Evolutionary conservation across 2,329 filamentous ascomycete species (phyloP).

Genomic region (Alternaria sp.): DNA sequence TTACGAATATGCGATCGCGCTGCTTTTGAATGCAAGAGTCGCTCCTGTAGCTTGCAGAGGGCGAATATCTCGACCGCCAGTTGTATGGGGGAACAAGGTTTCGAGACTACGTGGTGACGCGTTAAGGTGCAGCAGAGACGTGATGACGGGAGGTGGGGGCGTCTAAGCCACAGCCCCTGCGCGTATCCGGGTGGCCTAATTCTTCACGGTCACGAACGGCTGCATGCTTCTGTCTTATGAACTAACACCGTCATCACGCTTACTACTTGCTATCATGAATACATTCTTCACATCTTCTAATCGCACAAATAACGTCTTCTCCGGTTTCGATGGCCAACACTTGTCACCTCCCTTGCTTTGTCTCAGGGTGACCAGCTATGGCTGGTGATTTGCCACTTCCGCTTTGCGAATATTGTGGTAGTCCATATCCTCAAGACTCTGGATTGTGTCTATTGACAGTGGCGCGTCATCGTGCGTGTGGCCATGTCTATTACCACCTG

Average conservation of each 20-base stretch:
- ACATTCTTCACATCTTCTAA: not conserved
- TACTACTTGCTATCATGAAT: not conserved
- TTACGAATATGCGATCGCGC: not conserved
- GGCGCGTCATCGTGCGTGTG: not conserved
- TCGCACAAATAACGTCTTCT: not conserved
- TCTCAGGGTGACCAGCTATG: not conserved
- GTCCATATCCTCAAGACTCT: not conserved
- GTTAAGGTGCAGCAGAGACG: not conserved
- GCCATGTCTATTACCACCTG: conserved; percentile 3
- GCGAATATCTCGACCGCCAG: not conserved
- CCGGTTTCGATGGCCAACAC: not conserved
- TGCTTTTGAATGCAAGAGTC: not conserved
- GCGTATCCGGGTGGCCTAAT: not conserved
- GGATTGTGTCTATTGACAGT: not conserved
- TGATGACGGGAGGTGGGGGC: conserved; percentile 1
- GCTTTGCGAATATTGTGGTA: not conserved
- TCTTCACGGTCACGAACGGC: not conserved
- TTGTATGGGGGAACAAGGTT: not conserved
- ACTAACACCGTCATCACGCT: not conserved
- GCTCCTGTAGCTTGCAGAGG: not conserved
- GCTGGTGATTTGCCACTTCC: not conserved
- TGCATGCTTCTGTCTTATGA: not conserved
- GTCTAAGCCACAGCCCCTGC: not conserved
- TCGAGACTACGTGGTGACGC: not conserved
- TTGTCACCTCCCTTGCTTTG: not conserved